Evolutionary conservation across 805 yeast genomes (phyloP).

Genomic region (Candida namnaoensis): DNA sequence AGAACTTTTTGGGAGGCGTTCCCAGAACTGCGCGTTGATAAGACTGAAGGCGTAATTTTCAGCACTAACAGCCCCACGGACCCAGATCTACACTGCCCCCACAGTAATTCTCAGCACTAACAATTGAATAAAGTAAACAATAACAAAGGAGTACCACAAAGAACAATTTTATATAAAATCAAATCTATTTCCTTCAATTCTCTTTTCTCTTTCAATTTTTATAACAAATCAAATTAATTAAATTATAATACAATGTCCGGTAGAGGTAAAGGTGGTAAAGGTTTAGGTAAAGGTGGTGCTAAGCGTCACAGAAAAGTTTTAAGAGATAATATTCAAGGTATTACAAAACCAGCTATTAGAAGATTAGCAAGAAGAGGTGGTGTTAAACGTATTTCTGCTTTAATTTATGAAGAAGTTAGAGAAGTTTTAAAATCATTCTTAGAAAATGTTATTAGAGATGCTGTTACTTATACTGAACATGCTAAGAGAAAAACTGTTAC

Average conservation of each 20-base stretch:
- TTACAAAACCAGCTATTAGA: conserved; percentile 99
- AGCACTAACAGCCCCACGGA: too few species aligned
- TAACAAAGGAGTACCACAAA: too few species aligned
- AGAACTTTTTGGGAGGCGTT: too few species aligned
- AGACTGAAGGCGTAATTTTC: too few species aligned
- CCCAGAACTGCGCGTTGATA: too few species aligned
- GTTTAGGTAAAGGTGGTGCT: conserved; percentile 99
- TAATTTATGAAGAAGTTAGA: conserved; percentile 98
- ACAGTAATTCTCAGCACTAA: too few species aligned
- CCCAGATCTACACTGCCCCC: too few species aligned
- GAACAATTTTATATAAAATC: too few species aligned
- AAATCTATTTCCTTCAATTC: too few species aligned
- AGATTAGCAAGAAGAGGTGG: conserved; percentile 99
- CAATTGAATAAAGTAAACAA: too few species aligned
- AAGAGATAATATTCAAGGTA: conserved; percentile 99
- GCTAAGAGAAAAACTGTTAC: conserved; percentile 99
- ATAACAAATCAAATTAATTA: too few species aligned
- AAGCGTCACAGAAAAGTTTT: conserved; percentile 99
- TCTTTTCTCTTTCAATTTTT: too few species aligned
- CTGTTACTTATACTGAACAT: conserved; percentile 99
- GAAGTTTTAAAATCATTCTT: conserved; percentile 92
- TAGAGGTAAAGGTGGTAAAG: conserved; percentile 99
- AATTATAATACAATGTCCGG: conserved; percentile 66
- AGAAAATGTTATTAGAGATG: conserved; percentile 97
- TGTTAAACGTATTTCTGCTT: conserved; percentile 99